These are phyloP conservation scores for Articulospora tetracladia DNA, from an alignment of 495 filamentous ascomycete genomes.

Conservation along the genomic window DNA sequence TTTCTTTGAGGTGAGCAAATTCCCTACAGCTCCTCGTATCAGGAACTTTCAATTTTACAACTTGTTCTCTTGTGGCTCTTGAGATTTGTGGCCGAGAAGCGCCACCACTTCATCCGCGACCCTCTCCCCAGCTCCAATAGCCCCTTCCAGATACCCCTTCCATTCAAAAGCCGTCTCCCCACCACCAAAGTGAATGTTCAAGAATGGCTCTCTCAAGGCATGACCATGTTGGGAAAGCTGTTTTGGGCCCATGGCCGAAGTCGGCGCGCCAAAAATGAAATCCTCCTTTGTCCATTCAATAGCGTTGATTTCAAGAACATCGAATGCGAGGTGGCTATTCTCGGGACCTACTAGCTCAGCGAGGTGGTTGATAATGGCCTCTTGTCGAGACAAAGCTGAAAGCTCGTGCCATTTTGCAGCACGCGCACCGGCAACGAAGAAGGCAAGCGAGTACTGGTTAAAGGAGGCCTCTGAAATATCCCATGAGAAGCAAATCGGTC, in stretches of 20 bases:
- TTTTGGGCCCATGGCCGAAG: slow-evolving; percentile 22
- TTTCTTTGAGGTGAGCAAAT: too few species aligned
- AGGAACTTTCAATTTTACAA: too few species aligned
- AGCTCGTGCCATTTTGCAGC: slow-evolving; percentile 28
- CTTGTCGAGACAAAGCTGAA: not conserved
- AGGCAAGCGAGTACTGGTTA: slow-evolving; percentile 33
- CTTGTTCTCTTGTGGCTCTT: too few species aligned
- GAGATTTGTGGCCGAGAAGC: too few species aligned
- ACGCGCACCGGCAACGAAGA: slow-evolving; percentile 32
- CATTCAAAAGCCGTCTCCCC: slow-evolving; percentile 39
- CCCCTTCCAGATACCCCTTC: slow-evolving; percentile 49
- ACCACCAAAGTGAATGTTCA: slow-evolving; percentile 41
- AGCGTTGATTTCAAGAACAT: slow-evolving; percentile 15
- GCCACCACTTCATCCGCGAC: slow-evolving; percentile 32
- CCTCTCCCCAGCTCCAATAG: slow-evolving; percentile 32
- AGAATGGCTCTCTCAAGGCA: slow-evolving; percentile 23
- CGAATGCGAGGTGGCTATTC: slow-evolving; percentile 7
- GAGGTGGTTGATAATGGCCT: slow-evolving; percentile 8
- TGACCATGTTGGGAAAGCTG: slow-evolving; percentile 23
- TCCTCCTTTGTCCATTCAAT: slow-evolving; percentile 20
- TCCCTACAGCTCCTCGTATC: too few species aligned
- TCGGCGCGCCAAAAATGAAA: slow-evolving; percentile 17
- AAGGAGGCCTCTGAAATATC: slow-evolving; percentile 30
- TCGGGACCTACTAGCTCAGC: slow-evolving; percentile 6
- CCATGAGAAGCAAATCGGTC: slow-evolving; percentile 33